Evolutionary conservation across 495 filamentous ascomycete species (phyloP).

Genomic region (Aspergillus cristatus): DNA sequence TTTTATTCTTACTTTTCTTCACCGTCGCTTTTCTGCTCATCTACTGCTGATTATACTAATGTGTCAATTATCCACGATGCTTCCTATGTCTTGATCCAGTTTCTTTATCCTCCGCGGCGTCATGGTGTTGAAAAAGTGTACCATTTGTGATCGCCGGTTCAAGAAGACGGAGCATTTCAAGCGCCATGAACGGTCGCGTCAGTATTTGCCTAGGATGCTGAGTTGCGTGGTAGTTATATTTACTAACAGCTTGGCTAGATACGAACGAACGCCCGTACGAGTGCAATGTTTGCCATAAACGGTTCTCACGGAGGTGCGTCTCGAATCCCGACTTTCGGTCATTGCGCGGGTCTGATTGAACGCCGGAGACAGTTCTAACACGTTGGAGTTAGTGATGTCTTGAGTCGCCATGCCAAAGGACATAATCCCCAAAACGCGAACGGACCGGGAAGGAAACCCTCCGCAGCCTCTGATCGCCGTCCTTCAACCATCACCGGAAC

Average conservation of each 20-base stretch:
- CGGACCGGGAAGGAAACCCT: slow-evolving; percentile 12
- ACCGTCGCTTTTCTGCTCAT: slow-evolving; percentile 1
- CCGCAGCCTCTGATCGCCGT: slow-evolving; percentile 12
- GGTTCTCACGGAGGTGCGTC: slow-evolving; percentile 43
- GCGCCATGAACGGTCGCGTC: slow-evolving; percentile 46
- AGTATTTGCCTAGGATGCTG: slow-evolving; percentile 12
- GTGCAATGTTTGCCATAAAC: slow-evolving; percentile 43
- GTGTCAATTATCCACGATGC: no score
- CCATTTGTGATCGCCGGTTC: slow-evolving; percentile 42
- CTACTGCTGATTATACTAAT: slow-evolving; percentile 1
- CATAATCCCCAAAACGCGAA: slow-evolving; percentile 24
- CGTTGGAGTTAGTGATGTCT: slow-evolving; percentile 34
- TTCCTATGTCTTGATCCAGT: no score
- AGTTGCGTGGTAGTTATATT: background rate
- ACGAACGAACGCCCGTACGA: slow-evolving; percentile 47
- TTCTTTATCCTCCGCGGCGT: slow-evolving; percentile 12
- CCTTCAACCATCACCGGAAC: slow-evolving; percentile 9
- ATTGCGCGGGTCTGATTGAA: background rate
- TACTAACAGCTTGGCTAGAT: slow-evolving; percentile 20
- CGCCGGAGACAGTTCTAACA: background rate
- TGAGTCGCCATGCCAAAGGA: slow-evolving; percentile 44
- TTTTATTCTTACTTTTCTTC: slow-evolving; percentile 5
- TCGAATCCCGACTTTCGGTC: no score
- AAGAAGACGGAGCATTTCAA: slow-evolving; percentile 49
- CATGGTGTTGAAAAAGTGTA: slow-evolving; percentile 44